Base-by-base conservation (phyloP, 2,329 filamentous ascomycete genomes). In the Metarhizium brunneum region DNA sequence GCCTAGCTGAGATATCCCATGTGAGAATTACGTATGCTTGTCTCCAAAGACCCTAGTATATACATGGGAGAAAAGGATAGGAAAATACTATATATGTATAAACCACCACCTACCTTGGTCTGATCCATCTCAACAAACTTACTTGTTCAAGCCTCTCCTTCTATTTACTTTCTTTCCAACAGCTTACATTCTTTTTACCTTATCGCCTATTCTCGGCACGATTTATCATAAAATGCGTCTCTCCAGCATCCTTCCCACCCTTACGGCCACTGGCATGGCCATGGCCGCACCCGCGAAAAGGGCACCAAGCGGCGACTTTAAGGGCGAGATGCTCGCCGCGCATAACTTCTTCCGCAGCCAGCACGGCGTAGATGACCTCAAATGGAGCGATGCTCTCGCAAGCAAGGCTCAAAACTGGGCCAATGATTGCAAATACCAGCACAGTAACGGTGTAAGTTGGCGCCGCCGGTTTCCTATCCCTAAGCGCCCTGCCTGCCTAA, bases 281-380 rank as follows among this genome's bases (percentile, higher is more conserved):
- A 16, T 7, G 16, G 16, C 42, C 2, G 42, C 42, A 6, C 36
- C 55, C 18, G 10, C 25, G 20, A 10, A 48, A 4, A 47, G n/a
- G 7, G 0, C 29, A 42, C 48, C 45, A 14, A 16, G 25, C 54
- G 38, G 25, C 16, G 14, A 45, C 45, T 60, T 60, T 38, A 20
- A 54, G 10, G 8, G 30, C 7, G 54, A 57, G 14, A 54, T 59
- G 48, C 63, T 91, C 40, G 76, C 82, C 64, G 82, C 87, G 67
- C 90, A 95, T 82, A 95, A 95, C 73, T 66, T 85, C 53, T 88
- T 91, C 73, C 90, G 91, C 59, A 72, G 78, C 66, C 92, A 91
- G 74, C 89, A 95, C 78, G 85, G 84, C 13, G 83, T 83, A 47
- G 66, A 71, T n/a, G 77, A 75, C 42, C 64, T 95, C 47, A 67